Evolutionary conservation across 2,329 filamentous ascomycete species (phyloP), one percentile per base, ranked within the genome.

Genomic region (Trichoderma sp.): DNA sequence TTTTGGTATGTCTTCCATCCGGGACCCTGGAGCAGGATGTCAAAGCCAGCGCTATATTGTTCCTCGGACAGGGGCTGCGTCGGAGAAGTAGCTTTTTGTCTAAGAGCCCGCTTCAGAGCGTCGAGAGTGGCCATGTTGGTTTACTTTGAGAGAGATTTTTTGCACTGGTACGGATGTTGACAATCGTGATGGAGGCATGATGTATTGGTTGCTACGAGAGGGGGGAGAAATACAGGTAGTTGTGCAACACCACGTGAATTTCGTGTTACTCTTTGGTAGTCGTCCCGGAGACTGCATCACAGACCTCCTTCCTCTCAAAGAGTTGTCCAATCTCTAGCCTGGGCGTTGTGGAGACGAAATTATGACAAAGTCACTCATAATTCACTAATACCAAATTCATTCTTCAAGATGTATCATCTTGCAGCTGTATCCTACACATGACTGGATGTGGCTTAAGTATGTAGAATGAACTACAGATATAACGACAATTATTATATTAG

Each of bases 31-130:
- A 79, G 3, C 1, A 89, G 77, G 64, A 82, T 78, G 3, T 84
- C 78, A 70, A 89, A 87, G 60, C 85, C 86, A 69, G 77, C 77
- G 73, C 78, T 81, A 76, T 89, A 89, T 69, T 89, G 79, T 58
- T 70, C 65, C n/a, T 88, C 83, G 30, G 84, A 83, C 72, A 89
- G 75, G 6, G 79, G 77, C 72, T 80, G 78, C 71, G 72, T 78
- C 30, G 73, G 21, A 28, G 77, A 77, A 11, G 53, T 43, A n/a
- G 64, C 64, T 30, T 36, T 30, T 24, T 72, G 63, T 34, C 64
- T 30, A 53, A 72, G 70, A 14, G 64, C 64, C 26, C 14, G 9
- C 70, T 72, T 69, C 3, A 72, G 39, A 9, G 56, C 15, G 14
- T 68, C 15, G 21, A 72, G 70, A 18, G 70, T 62, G 32, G 70